phyloP scores from a whole-genome alignment of 73 alveolate genomes.

The Paramecium tetraurelia region DNA sequence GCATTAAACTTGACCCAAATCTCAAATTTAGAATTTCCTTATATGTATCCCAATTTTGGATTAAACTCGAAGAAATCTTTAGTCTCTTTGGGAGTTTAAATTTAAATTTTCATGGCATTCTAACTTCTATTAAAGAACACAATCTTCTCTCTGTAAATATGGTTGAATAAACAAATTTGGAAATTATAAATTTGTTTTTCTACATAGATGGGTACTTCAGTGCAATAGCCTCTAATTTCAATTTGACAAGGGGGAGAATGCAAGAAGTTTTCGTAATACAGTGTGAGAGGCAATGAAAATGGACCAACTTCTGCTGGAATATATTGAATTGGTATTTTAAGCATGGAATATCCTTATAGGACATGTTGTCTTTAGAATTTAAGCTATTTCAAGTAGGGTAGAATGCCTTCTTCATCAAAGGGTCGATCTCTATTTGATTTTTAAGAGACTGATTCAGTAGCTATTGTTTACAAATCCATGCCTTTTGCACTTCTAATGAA shows the following conservation, averaged over 20 bases:
- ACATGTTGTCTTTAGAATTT: slow-evolving; percentile 66
- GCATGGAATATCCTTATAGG: slow-evolving; percentile 82
- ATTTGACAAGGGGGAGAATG: slow-evolving; percentile 71
- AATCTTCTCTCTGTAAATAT: slow-evolving; percentile 94
- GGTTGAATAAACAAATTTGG: slow-evolving; percentile 83
- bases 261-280: slow-evolving; percentile 78
- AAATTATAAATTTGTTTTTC: slow-evolving; percentile 87
- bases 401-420: slow-evolving; percentile 38
- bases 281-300: slow-evolving; percentile 67
- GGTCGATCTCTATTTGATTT: slow-evolving; percentile 16
- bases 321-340: slow-evolving; percentile 77
- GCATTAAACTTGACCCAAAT: slow-evolving; percentile 94
- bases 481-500: slow-evolving; percentile 73
- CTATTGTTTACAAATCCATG: slow-evolving; percentile 60
- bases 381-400: slow-evolving; percentile 63
- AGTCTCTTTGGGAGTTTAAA: slow-evolving; percentile 88
- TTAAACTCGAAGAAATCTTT: slow-evolving; percentile 91
- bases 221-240: slow-evolving; percentile 82
- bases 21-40: slow-evolving; percentile 92
- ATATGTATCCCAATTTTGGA: slow-evolving; percentile 95
- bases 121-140: slow-evolving; percentile 84
- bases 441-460: slow-evolving; percentile 63
- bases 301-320: slow-evolving; percentile 85
- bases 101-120: slow-evolving; percentile 90
- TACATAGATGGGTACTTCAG: slow-evolving; percentile 96